phyloP scores from a whole-genome alignment of 257 asterid species.

The Ilex asprella region DNA sequence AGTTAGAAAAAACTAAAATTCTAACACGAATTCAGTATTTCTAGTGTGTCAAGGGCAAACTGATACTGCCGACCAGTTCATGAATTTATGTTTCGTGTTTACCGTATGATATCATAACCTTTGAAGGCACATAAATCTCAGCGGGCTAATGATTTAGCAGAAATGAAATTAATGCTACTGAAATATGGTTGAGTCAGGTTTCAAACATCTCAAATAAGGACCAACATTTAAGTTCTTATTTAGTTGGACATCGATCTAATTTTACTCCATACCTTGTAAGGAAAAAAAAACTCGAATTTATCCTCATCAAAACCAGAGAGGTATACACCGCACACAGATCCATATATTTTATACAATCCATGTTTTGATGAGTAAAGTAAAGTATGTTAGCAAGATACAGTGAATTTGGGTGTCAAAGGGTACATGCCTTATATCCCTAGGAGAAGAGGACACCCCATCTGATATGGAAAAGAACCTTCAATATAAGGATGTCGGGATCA shows the following conservation, averaged over 20 bases:
- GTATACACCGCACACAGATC: too few relatives aligned
- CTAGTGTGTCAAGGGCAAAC: too few relatives aligned
- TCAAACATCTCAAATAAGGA: neutral
- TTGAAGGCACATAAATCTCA: too few relatives aligned
- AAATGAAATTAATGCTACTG: too few relatives aligned
- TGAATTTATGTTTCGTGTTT: too few relatives aligned
- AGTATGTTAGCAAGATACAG: constrained; percentile 25
- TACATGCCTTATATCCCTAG: constrained; percentile 33
- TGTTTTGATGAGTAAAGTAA: constrained; percentile 14
- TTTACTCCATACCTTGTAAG: neutral
- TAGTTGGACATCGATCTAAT: neutral
- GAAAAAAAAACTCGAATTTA: too few relatives aligned
- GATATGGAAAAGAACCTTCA: neutral
- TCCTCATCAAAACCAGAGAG: too few relatives aligned
- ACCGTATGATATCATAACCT: too few relatives aligned
- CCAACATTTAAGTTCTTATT: neutral
- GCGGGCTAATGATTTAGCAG: too few relatives aligned
- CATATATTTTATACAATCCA: neutral
- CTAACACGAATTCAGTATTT: too few relatives aligned
- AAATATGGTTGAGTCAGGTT: neutral
- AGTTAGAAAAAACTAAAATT: too few relatives aligned
- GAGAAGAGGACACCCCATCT: constrained; percentile 20
- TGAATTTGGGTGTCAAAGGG: constrained; percentile 37
- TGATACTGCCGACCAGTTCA: too few relatives aligned
- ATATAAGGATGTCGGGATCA: constrained; percentile 24